These are phyloP conservation scores for Penicillium crustosum DNA, from an alignment of 2,329 filamentous ascomycete species.

Conservation along the genomic window DNA sequence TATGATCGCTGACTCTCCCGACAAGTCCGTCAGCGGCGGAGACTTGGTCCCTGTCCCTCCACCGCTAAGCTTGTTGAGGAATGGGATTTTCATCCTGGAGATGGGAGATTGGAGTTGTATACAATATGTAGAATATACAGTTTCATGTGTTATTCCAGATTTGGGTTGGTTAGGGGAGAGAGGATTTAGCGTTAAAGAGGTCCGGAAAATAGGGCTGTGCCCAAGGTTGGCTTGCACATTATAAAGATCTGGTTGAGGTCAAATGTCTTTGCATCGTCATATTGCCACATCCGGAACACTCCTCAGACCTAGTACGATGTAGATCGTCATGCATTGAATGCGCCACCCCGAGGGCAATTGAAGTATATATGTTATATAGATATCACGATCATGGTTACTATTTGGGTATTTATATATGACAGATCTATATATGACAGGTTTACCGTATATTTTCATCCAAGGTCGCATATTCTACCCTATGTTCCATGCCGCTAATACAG, in stretches of 20 bases:
- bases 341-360: background rate
- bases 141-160: background rate
- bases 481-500: background rate
- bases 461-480: too few species aligned
- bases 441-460: background rate
- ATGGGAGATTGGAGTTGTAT: background rate
- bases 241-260: background rate
- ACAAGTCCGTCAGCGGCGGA: constrained; percentile 15
- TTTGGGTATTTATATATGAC: background rate
- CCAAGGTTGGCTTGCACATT: background rate
- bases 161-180: background rate
- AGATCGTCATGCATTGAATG: constrained; percentile 10
- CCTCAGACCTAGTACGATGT: background rate
- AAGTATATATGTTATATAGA: background rate
- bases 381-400: background rate
- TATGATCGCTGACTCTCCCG: background rate
- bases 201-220: background rate
- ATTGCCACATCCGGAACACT: constrained; percentile 11
- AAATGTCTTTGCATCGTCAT: constrained; percentile 7
- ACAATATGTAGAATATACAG: background rate
- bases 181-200: background rate
- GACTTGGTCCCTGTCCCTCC: background rate
- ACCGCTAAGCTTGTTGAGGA: constrained; percentile 8
- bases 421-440: background rate
- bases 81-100: constrained; percentile 16